Evolutionary conservation across 352 stramenopile species (phyloP).

Genomic region (Phytophthora uliginosa): DNA sequence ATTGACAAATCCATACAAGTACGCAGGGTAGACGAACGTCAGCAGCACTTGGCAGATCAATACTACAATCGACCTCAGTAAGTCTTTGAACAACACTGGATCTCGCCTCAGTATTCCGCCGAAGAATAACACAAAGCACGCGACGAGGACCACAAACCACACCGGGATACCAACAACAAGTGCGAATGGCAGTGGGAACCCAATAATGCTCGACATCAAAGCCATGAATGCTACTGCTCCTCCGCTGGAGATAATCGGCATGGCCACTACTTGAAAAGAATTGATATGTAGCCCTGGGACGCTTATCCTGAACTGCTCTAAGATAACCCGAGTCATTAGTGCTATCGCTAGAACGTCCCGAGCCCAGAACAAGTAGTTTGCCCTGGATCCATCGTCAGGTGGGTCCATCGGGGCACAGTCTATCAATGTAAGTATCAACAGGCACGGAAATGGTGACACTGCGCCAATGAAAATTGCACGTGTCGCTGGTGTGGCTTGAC

Average conservation of each 20-base stretch:
- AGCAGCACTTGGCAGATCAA: constrained; percentile 41
- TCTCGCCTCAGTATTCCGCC: constrained; percentile 25
- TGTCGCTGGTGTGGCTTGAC: background rate
- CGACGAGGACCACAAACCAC: constrained; percentile 29
- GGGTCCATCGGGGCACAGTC: constrained; percentile 30
- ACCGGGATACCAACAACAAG: constrained; percentile 30
- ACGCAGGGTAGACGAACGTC: constrained; percentile 53
- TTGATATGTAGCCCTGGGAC: constrained; percentile 16
- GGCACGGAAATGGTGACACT: constrained; percentile 40
- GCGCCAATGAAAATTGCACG: constrained; percentile 14
- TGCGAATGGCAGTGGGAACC: constrained; percentile 57
- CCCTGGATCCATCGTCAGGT: constrained; percentile 28
- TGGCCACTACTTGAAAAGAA: constrained; percentile 8
- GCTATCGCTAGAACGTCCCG: constrained; percentile 37
- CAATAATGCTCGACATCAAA: constrained; percentile 31
- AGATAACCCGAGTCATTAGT: constrained; percentile 41
- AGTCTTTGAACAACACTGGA: constrained; percentile 10
- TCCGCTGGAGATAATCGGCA: constrained; percentile 21
- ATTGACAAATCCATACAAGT: constrained; percentile 43
- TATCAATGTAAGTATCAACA: constrained; percentile 37
- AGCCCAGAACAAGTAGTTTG: constrained; percentile 47
- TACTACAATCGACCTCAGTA: constrained; percentile 33
- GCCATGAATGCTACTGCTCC: constrained; percentile 26
- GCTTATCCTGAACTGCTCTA: constrained; percentile 41
- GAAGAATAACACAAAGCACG: constrained; percentile 32